These are phyloP conservation scores for Beta corolliflora DNA, from an alignment of 179 eudicot genomes.

Conservation along the genomic window DNA sequence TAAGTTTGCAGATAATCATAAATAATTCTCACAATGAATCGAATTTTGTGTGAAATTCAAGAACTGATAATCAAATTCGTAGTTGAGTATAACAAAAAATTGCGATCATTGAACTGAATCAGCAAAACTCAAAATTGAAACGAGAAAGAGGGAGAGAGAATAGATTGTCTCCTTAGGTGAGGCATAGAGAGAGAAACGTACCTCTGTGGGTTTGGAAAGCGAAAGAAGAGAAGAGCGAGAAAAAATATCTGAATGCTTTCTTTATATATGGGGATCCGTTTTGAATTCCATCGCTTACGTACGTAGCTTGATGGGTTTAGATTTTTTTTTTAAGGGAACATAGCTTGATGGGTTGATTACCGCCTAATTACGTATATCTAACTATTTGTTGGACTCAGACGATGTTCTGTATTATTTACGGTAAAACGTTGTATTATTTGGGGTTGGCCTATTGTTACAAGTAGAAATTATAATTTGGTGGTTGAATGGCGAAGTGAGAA, in stretches of 20 bases:
- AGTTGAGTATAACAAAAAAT: background rate
- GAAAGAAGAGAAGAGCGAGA: background rate
- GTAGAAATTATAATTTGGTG: no score
- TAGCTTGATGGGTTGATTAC: background rate
- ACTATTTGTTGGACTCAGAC: background rate
- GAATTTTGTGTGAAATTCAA: slow-evolving; percentile 17
- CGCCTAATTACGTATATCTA: background rate
- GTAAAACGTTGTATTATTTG: no score
- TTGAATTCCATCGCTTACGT: slow-evolving; percentile 3
- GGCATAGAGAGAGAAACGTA: slow-evolving; percentile 15
- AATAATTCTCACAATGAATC: background rate
- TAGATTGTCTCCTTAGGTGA: slow-evolving; percentile 23
- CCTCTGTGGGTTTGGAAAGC: background rate
- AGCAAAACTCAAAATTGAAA: background rate
- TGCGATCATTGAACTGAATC: slow-evolving; percentile 3
- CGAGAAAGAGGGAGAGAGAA: background rate
- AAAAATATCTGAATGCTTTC: background rate
- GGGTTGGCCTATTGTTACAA: no score
- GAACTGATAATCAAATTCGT: background rate
- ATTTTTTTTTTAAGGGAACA: no score
- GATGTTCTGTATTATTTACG: no score
- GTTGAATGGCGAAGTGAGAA: no score
- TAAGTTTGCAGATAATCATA: background rate
- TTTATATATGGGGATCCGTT: slow-evolving; percentile 7
- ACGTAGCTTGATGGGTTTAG: background rate